Conservation (phyloP, 2,329 filamentous ascomycete species). For the Exophiala lecanii-corni region DNA sequence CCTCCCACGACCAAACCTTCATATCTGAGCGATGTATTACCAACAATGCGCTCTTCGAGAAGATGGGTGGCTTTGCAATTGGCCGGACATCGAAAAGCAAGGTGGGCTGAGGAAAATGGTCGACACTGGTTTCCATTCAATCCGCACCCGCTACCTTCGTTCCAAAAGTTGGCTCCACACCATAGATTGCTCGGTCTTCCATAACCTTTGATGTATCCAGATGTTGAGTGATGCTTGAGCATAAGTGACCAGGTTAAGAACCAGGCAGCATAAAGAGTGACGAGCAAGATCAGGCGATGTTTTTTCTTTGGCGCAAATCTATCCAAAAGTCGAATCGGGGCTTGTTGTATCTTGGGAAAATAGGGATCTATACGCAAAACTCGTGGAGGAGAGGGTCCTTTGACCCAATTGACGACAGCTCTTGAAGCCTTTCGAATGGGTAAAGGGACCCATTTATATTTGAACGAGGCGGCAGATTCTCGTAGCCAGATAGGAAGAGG, state of each 20-base stretch:
- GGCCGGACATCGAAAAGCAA: constrained; percentile 55
- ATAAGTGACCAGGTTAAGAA: constrained; percentile 45
- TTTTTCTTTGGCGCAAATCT: constrained; percentile 42
- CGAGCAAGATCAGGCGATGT: constrained; percentile 41
- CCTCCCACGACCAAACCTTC: constrained; percentile 50
- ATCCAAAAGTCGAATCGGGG: constrained; percentile 41
- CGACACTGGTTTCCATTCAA: constrained; percentile 53
- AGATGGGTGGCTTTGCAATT: constrained; percentile 46
- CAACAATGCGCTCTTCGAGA: constrained; percentile 49
- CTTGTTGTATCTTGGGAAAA: constrained; percentile 44
- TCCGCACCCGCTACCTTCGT: constrained; percentile 45
- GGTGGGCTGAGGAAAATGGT: constrained; percentile 48
- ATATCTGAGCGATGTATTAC: constrained; percentile 49
- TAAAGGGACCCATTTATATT: constrained; percentile 45
- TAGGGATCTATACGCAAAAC: constrained; percentile 43
- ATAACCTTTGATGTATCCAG: constrained; percentile 46
- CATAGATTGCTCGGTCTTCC: constrained; percentile 43
- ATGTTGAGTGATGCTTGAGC: constrained; percentile 41
- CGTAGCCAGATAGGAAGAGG: constrained; percentile 44
- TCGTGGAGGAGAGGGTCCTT: constrained; percentile 45
- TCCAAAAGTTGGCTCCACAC: constrained; percentile 45
- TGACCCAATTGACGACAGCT: constrained; percentile 42
- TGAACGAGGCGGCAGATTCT: constrained; percentile 44
- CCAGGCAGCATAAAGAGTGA: constrained; percentile 43
- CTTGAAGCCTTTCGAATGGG: constrained; percentile 42